phyloP scores from a whole-genome alignment of 2,329 filamentous ascomycete genomes.

The Verticillium longisporum region DNA sequence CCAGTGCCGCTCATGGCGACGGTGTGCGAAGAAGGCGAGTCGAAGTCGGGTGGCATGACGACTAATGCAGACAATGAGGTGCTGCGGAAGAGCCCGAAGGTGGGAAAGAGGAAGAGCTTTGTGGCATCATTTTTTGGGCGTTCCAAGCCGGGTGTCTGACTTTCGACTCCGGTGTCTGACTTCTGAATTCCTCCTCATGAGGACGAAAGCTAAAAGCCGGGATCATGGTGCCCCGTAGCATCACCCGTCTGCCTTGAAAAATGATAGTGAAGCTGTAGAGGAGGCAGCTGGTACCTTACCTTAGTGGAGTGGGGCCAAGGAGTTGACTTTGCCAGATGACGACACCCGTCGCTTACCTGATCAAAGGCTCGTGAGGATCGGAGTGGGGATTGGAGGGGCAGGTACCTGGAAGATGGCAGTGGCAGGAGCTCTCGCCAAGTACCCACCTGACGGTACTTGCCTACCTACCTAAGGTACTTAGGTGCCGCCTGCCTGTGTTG shows the following conservation, averaged over 20 bases:
- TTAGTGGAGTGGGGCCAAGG: background rate
- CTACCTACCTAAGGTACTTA: no score
- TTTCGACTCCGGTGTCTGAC: no score
- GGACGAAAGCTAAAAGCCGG: no score
- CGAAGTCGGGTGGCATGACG: background rate
- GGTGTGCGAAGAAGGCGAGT: background rate
- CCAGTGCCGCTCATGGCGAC: background rate
- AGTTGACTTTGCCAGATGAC: background rate
- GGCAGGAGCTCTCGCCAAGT: background rate
- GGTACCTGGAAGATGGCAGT: background rate
- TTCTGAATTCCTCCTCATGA: no score
- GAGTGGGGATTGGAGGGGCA: background rate
- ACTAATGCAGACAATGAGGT: no score
- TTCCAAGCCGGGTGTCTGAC: background rate
- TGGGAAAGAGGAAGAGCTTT: conserved; percentile 38
- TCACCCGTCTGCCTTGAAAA: no score
- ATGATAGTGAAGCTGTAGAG: no score
- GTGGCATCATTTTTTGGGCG: conserved; percentile 34
- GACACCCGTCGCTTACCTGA: background rate
- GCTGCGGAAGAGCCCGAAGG: conserved; percentile 13
- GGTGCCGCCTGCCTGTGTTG: no score
- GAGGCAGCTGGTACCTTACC: background rate
- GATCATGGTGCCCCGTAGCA: no score
- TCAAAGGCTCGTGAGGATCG: background rate
- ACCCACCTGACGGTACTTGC: no score